Percentiles rank a stretch among this genome's conserved stretches.
phyloP scores from a whole-genome alignment of 2,329 filamentous ascomycete species.

The Trichoderma sp. region DNA sequence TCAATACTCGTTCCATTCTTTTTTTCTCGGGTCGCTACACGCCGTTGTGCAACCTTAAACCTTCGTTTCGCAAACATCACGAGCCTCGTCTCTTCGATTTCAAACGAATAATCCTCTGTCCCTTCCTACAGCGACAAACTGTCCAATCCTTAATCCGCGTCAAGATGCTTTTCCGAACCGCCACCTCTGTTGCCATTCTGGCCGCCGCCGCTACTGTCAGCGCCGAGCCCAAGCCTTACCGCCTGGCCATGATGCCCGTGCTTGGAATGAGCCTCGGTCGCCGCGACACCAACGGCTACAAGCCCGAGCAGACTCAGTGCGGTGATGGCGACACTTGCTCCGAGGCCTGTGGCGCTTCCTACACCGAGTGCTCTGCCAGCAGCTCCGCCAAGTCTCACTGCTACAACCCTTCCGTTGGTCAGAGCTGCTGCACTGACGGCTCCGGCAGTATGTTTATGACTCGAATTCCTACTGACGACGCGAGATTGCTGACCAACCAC shows the following conservation, averaged over 20 bases:
- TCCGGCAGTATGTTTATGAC: conserved; percentile 57
- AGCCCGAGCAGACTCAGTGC: conserved; percentile 54
- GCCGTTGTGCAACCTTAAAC: conserved; percentile 15
- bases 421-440: conserved; percentile 61
- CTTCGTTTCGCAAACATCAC: conserved; percentile 23
- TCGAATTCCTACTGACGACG: background rate
- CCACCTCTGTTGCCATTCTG: conserved; percentile 42
- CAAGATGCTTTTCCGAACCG: conserved; percentile 45
- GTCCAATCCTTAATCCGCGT: background rate
- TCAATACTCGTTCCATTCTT: conserved; percentile 39
- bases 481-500: background rate
- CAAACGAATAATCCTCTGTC: conserved; percentile 2
- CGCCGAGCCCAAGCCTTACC: conserved; percentile 42
- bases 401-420: conserved; percentile 55
- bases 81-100: conserved; percentile 11
- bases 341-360: conserved; percentile 58
- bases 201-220: conserved; percentile 42
- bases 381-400: conserved; percentile 59
- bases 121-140: background rate
- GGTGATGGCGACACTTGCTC: conserved; percentile 56
- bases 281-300: conserved; percentile 53
- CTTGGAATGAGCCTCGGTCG: conserved; percentile 48
- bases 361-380: conserved; percentile 53
- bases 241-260: conserved; percentile 44
- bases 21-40: conserved; percentile 27